Evolutionary conservation across 768 basidiomycete species (phyloP).

Genomic region (Mycena kentingensis): DNA sequence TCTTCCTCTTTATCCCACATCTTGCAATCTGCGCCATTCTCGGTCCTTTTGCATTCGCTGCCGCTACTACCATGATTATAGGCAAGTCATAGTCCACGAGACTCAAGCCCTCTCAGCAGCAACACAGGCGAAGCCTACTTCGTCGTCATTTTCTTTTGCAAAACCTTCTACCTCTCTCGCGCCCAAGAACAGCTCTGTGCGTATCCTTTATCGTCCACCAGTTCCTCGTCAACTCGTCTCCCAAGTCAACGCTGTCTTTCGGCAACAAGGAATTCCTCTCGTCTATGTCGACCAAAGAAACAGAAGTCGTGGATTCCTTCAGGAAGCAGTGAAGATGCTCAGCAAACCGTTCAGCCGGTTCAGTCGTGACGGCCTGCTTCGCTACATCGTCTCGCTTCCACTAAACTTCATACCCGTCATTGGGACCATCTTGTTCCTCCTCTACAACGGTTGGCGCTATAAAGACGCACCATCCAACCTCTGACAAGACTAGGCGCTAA

Average conservation of each 20-base stretch:
- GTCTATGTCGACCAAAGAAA: conserved; percentile 33
- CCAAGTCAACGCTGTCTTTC: conserved; percentile 9
- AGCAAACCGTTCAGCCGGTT: conserved; percentile 49
- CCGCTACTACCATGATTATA: conserved; percentile 48
- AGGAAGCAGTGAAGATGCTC: conserved; percentile 50
- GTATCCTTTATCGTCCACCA: conserved; percentile 4
- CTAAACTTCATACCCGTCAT: conserved; percentile 68
- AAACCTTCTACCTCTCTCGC: conserved; percentile 35
- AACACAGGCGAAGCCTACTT: conserved; percentile 44
- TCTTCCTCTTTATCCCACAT: conserved; percentile 67
- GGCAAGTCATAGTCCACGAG: conserved; percentile 35
- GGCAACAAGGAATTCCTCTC: conserved; percentile 5
- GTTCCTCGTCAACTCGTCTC: not conserved
- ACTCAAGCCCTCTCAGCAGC: conserved; percentile 43
- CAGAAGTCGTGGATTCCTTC: conserved; percentile 37
- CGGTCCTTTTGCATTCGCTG: conserved; percentile 64
- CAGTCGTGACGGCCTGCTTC: conserved; percentile 46
- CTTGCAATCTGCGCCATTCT: conserved; percentile 63
- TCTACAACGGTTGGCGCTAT: conserved; percentile 46
- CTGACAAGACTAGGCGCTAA: conserved; percentile 36
- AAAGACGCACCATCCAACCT: not conserved
- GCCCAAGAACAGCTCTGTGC: conserved; percentile 44
- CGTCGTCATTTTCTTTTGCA: conserved; percentile 38
- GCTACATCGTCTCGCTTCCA: conserved; percentile 66
- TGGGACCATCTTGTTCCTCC: conserved; percentile 63